phyloP scores from a whole-genome alignment of 495 filamentous ascomycete species.

The Aeminium ludgeri region DNA sequence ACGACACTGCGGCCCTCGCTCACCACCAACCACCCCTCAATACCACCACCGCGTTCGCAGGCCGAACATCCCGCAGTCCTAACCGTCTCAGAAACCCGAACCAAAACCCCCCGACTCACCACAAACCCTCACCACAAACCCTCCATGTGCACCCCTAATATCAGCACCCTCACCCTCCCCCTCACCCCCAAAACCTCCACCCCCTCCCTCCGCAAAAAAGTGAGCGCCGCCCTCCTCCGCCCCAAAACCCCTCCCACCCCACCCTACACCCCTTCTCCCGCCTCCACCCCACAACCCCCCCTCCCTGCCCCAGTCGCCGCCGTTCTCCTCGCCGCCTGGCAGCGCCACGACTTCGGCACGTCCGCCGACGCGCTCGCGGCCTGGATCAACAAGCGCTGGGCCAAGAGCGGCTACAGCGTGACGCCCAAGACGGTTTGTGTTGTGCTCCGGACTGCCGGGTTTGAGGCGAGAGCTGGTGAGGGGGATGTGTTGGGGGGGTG shows the following conservation, averaged over 20 bases:
- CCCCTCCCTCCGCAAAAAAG: no score
- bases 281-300: slow-evolving; percentile 42
- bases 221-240: background rate
- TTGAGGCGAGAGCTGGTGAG: background rate
- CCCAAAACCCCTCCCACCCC: background rate
- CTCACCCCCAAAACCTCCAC: no score
- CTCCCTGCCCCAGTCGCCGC: background rate
- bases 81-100: no score
- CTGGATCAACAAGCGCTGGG: slow-evolving; percentile 10
- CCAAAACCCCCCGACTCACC: no score
- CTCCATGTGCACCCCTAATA: no score
- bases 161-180: no score
- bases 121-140: no score
- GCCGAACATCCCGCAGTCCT: no score
- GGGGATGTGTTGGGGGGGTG: slow-evolving; percentile 1
- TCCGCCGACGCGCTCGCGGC: slow-evolving; percentile 6
- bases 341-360: slow-evolving; percentile 3
- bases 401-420: slow-evolving; percentile 3
- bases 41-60: no score
- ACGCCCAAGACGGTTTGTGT: slow-evolving; percentile 2
- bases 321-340: slow-evolving; percentile 2
- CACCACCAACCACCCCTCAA: no score
- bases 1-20: no score
- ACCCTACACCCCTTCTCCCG: slow-evolving; percentile 45
- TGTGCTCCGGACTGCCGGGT: background rate